Conservation (phyloP, 1,139 yeast genomes). For the Saccharomyces pastorianus region DNA sequence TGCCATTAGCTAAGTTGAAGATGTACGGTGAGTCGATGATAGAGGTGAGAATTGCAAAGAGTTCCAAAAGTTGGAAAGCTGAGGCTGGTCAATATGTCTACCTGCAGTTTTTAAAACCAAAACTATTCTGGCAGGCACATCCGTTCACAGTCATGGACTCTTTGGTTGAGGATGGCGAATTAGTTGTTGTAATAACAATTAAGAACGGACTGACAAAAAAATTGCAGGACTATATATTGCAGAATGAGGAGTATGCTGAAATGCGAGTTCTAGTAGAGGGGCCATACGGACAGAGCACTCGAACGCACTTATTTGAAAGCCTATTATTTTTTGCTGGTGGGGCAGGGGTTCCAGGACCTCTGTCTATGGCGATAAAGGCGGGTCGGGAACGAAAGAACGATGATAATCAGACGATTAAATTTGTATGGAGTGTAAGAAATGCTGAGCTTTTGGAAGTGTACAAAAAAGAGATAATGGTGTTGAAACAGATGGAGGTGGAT, state of each 20-base stretch:
- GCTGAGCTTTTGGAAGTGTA: slow-evolving; percentile 2
- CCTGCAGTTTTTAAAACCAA: slow-evolving; percentile 21
- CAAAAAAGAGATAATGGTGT: neutral
- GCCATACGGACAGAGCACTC: slow-evolving; percentile 43
- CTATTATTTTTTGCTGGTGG: slow-evolving; percentile 59
- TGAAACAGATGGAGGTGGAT: neutral
- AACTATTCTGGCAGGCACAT: slow-evolving; percentile 62
- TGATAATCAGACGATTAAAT: neutral
- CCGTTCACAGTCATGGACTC: slow-evolving; percentile 52
- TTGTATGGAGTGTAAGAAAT: slow-evolving; percentile 1
- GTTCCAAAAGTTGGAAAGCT: slow-evolving; percentile 29
- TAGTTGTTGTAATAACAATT: slow-evolving; percentile 40
- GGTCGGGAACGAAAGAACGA: neutral
- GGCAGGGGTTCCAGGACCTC: slow-evolving; percentile 62
- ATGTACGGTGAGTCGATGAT: slow-evolving; percentile 38
- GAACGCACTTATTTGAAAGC: slow-evolving; percentile 37
- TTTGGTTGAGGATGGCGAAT: slow-evolving; percentile 23
- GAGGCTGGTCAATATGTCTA: slow-evolving; percentile 28
- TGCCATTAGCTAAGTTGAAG: slow-evolving; percentile 41
- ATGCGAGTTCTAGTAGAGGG: slow-evolving; percentile 48
- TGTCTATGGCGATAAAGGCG: slow-evolving; percentile 25
- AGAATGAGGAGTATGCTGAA: slow-evolving; percentile 14
- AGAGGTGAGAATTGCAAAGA: slow-evolving; percentile 31
- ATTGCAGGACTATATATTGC: slow-evolving; percentile 28
- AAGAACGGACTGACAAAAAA: slow-evolving; percentile 39